Conservation (phyloP, 2,329 filamentous ascomycete species). For the Mycocentrospora acerina region DNA sequence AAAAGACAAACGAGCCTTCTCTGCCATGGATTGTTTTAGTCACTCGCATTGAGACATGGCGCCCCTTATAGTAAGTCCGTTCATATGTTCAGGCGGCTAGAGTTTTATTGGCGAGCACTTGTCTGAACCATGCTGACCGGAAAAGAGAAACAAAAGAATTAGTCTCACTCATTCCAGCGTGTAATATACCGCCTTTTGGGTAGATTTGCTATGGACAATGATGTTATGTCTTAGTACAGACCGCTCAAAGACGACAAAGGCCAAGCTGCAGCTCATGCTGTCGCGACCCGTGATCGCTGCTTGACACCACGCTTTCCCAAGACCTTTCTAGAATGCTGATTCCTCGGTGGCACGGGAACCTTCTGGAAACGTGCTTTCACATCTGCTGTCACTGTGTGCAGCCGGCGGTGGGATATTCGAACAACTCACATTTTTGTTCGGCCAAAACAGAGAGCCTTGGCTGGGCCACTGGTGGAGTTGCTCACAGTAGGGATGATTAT, state of each 20-base stretch:
- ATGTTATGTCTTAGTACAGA: conserved; percentile 32
- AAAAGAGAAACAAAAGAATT: conserved; percentile 18
- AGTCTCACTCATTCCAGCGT: conserved; percentile 10
- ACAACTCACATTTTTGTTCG: conserved; percentile 25
- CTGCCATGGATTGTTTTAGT: background rate
- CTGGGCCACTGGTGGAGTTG: conserved; percentile 3
- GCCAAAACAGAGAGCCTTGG: conserved; percentile 14
- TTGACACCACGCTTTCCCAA: conserved; percentile 6
- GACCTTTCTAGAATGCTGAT: conserved; percentile 16
- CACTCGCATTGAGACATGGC: conserved; percentile 10
- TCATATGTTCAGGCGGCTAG: conserved; percentile 7
- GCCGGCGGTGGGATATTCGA: conserved; percentile 33
- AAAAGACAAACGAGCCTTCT: background rate
- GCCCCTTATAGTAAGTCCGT: conserved; percentile 13
- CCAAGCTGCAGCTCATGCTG: conserved; percentile 24
- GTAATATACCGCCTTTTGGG: conserved; percentile 13
- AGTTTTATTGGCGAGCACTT: conserved; percentile 10
- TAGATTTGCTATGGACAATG: conserved; percentile 11
- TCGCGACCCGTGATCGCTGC: conserved; percentile 14
- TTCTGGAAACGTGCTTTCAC: conserved; percentile 10
- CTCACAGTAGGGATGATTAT: conserved; percentile 1
- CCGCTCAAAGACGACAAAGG: conserved; percentile 23
- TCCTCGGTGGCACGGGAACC: conserved; percentile 4
- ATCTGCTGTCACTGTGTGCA: conserved; percentile 21
- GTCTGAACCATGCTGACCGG: conserved; percentile 20